Conservation (phyloP, 345 rosid genomes). For the Gossypioides kirkii region DNA sequence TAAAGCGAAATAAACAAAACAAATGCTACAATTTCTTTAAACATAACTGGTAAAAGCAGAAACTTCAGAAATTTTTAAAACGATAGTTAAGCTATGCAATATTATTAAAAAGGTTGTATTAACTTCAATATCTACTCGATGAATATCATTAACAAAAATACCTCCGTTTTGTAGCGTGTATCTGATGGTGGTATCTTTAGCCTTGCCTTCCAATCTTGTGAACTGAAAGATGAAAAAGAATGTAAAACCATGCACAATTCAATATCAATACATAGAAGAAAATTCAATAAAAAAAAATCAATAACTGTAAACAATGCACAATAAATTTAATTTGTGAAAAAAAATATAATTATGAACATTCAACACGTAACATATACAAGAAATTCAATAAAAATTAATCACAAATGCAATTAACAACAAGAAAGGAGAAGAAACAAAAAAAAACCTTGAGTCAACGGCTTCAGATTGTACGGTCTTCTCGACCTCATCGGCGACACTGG, state of each 20-base stretch:
- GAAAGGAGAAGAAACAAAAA: neutral
- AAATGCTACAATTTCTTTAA: neutral
- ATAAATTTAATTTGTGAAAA: neutral
- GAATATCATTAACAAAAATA: slow-evolving; percentile 22
- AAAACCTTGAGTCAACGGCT: slow-evolving; percentile 71
- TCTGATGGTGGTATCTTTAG: slow-evolving; percentile 71
- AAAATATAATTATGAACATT: neutral
- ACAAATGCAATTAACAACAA: neutral
- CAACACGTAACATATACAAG: neutral
- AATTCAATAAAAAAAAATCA: too few relatives aligned
- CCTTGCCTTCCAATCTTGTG: slow-evolving; percentile 88
- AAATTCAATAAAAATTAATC: neutral
- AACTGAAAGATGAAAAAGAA: slow-evolving; percentile 25
- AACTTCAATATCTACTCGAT: neutral
- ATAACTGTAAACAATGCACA: neutral
- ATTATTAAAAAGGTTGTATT: neutral
- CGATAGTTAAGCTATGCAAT: neutral
- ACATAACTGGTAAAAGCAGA: neutral
- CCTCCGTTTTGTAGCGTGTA: slow-evolving; percentile 87
- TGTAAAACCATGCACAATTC: neutral
- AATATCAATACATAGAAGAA: too few relatives aligned
- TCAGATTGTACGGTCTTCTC: slow-evolving; percentile 81
- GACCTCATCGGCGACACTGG: slow-evolving; percentile 45
- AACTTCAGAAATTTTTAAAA: neutral
- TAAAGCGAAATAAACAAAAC: neutral